A percentile compares a stretch with the other conserved stretches of the same genome.
These are phyloP conservation scores for Micractinium sp. DNA, from an alignment of 139 green algal genomes.

Conservation along the genomic window DNA sequence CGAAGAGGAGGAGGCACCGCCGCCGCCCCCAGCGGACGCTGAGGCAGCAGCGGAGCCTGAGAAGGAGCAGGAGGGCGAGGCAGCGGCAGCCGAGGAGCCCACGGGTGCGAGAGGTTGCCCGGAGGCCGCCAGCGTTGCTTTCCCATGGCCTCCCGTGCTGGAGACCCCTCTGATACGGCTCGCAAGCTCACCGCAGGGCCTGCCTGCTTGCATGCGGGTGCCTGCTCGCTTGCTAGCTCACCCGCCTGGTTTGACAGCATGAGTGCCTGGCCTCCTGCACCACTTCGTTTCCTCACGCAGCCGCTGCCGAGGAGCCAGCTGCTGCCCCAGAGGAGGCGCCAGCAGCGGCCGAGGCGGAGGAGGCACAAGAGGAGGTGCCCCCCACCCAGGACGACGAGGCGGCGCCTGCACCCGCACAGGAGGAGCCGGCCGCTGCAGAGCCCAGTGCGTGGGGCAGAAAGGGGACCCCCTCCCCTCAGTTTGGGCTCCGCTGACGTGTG, in stretches of 20 bases:
- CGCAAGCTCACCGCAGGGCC: background rate
- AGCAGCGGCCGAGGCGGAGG: background rate
- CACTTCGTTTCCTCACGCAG: too few species aligned
- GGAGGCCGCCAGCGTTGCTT: too few species aligned
- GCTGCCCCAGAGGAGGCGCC: background rate
- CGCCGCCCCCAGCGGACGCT: background rate
- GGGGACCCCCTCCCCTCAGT: too few species aligned
- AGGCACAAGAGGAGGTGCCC: slow-evolving; percentile 7
- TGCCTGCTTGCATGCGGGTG: background rate
- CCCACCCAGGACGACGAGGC: background rate
- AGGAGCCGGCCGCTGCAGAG: background rate
- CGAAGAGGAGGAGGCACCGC: background rate
- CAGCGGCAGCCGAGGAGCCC: background rate
- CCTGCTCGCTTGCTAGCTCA: background rate
- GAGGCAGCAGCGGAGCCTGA: background rate
- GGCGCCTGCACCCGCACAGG: background rate
- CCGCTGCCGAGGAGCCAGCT: background rate
- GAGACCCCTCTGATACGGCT: background rate
- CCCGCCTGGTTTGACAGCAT: too few species aligned
- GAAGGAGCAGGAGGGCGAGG: background rate
- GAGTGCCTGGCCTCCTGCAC: too few species aligned
- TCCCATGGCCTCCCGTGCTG: background rate
- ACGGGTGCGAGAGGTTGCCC: background rate
- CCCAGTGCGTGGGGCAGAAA: background rate
- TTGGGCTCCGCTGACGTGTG: too few species aligned